These are phyloP conservation scores for Neurospora africana DNA, from an alignment of 495 filamentous ascomycete genomes.

Conservation along the genomic window DNA sequence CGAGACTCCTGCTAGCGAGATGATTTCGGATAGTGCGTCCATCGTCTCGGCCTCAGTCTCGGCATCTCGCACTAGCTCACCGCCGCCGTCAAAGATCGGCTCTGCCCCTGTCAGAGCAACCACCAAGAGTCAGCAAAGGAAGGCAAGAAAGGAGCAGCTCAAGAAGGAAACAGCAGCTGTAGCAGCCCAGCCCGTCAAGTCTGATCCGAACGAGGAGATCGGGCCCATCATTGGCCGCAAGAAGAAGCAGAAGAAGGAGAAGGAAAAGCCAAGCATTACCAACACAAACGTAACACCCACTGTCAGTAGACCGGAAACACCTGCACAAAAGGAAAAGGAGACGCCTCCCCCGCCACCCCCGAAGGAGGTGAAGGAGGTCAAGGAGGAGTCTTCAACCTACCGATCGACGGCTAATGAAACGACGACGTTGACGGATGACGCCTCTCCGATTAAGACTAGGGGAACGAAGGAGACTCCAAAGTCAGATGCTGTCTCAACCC, in stretches of 20 bases:
- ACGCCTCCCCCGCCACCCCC: constrained; percentile 19
- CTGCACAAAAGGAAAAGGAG: constrained; percentile 11
- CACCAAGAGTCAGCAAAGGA: constrained; percentile 85
- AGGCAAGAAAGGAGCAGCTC: constrained; percentile 64
- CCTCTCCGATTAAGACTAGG: constrained; percentile 2
- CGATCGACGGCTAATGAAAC: constrained; percentile 24
- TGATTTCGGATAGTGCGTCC: constrained; percentile 65
- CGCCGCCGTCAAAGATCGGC: constrained; percentile 61
- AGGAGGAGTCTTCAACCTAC: constrained; percentile 23
- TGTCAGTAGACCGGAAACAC: constrained; percentile 28
- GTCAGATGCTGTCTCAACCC: constrained; percentile 4
- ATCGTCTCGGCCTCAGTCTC: constrained; percentile 71
- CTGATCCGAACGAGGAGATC: constrained; percentile 49
- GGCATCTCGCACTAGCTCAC: constrained; percentile 63
- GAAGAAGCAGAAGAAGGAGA: constrained; percentile 81
- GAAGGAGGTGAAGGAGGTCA: constrained; percentile 24
- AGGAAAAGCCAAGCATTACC: constrained; percentile 27
- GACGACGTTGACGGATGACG: constrained; percentile 20
- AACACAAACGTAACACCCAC: constrained; percentile 18
- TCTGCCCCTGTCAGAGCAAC: constrained; percentile 67
- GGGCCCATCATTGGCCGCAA: constrained; percentile 78
- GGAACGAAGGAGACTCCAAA: constrained; percentile 7
- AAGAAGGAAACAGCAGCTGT: constrained; percentile 47
- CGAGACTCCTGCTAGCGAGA: constrained; percentile 68
- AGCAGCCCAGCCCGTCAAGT: constrained; percentile 41